Percentiles rank a stretch among this genome's conserved stretches.
Evolutionary conservation across 352 stramenopile species (phyloP).

Genomic region (Thalassiosira mediterranea): DNA sequence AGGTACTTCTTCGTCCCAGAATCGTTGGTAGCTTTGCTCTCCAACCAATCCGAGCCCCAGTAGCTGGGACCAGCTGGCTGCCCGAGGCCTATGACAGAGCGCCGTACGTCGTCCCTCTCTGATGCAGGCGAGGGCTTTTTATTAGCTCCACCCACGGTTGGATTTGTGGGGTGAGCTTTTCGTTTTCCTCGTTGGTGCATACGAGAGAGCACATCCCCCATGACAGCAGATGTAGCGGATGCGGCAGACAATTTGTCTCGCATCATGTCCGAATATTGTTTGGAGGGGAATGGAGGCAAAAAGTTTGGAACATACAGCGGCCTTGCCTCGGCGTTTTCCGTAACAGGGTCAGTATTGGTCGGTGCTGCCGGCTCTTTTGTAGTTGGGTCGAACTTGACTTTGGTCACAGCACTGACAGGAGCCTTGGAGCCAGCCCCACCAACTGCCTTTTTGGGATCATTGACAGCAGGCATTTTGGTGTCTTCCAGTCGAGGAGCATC

Average conservation of each 20-base stretch:
- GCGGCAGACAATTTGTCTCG: constrained; percentile 8
- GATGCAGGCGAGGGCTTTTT: neutral
- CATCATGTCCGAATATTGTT: constrained; percentile 11
- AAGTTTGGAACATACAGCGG: constrained; percentile 58
- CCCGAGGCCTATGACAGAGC: constrained; percentile 40
- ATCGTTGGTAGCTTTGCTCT: constrained; percentile 2
- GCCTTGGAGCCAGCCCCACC: neutral
- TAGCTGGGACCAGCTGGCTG: constrained; percentile 25
- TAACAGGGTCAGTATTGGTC: constrained; percentile 1
- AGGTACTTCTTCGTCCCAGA: constrained; percentile 3
- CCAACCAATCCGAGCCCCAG: constrained; percentile 42
- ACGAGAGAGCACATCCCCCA: constrained; percentile 34
- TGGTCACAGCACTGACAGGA: constrained; percentile 7
- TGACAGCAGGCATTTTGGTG: constrained; percentile 10
- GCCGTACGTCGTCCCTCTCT: constrained; percentile 26
- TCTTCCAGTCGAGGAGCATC: constrained; percentile 3
- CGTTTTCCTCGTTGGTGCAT: constrained; percentile 37
- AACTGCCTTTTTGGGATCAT: constrained; percentile 14
- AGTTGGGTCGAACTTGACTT: constrained; percentile 26
- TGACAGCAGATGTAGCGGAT: constrained; percentile 23
- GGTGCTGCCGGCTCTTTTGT: neutral
- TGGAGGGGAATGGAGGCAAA: constrained; percentile 47
- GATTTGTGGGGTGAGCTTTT: constrained; percentile 15
- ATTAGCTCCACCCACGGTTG: neutral
- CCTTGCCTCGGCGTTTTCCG: constrained; percentile 6